Evolutionary conservation across 768 basidiomycete genomes (phyloP), one percentile per base, ranked within the genome.

Genomic region (Rhizopogon vesiculosus): DNA sequence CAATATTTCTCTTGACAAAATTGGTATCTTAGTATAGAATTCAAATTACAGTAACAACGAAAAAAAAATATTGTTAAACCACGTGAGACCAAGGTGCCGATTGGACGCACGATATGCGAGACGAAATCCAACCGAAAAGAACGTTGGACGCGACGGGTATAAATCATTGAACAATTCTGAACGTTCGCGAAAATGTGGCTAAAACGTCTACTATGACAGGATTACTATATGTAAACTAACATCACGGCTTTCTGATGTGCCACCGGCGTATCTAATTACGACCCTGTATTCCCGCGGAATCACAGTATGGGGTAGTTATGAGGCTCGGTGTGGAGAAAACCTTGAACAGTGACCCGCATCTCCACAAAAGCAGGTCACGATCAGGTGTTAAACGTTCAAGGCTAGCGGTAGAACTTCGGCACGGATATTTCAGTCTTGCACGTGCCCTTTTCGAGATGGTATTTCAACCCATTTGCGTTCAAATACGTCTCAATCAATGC

Each of bases 381-480:
- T 49, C 48, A 49, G 48, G 19, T 49, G 48, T 12, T 12, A 38
- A 5, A 49, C 33, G 15, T 33, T 49, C 5, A 48, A 29, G 45
- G 15, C 46, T 35, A 48, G 33, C 28, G 43, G 50, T 35, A 43
- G 18, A 50, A 53, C 16, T 42, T 44, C 41, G 59, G 59, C 19
- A 49, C 9, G 15, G 35, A 22, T 6, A 38, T 38, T 41, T 75
- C 76, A 40, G 78, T 70, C 56, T 73, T 77, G 65, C 87, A 87
- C 2, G 81, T 85, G 10, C 85, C 85, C 62, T 83, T 86, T 61
- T 84, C 81, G 50, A 83, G 67, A 60, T 87, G 85, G 61, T 87
- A 86, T 64, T 84, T 84, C 45, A 86, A 71, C 9, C 86, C 85
- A 59, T 85, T 86, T 7, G 83, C 78, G 66, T 84, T 86, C 42